Conservation (phyloP, 2,329 filamentous ascomycete species). For the Onygena corvina region DNA sequence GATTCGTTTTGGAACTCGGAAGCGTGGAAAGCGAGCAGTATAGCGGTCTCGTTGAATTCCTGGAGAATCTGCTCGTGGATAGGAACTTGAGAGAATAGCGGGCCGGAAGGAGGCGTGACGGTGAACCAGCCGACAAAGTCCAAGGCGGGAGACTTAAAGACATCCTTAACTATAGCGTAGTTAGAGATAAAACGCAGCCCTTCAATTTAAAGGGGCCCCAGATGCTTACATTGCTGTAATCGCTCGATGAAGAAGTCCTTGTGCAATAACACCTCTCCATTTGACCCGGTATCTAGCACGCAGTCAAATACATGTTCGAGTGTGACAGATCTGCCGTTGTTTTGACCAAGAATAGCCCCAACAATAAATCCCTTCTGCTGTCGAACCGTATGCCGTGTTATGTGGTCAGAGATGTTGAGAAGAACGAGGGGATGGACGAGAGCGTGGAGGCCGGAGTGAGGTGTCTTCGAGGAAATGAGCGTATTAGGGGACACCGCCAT, state of each 20-base stretch:
- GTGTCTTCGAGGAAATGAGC: constrained; percentile 54
- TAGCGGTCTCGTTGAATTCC: constrained; percentile 68
- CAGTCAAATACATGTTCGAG: constrained; percentile 90
- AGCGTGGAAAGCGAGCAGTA: constrained; percentile 79
- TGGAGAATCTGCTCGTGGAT: constrained; percentile 68
- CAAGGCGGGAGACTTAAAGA: constrained; percentile 71
- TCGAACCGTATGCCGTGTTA: constrained; percentile 77
- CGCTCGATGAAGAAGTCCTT: constrained; percentile 62
- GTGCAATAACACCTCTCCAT: constrained; percentile 53
- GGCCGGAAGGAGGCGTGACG: constrained; percentile 59
- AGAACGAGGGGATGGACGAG: constrained; percentile 88
- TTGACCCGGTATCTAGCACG: constrained; percentile 40
- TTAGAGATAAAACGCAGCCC: not conserved
- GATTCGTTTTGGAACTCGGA: constrained; percentile 40
- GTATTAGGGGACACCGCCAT: constrained; percentile 46
- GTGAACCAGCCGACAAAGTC: constrained; percentile 92
- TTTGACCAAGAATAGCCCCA: constrained; percentile 80
- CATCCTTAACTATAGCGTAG: constrained; percentile 57
- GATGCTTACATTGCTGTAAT: constrained; percentile 65
- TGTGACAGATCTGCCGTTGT: constrained; percentile 79
- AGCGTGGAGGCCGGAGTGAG: constrained; percentile 64
- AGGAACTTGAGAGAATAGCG: constrained; percentile 52
- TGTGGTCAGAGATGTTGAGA: constrained; percentile 92
- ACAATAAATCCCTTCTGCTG: constrained; percentile 63
- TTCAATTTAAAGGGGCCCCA: not conserved